Conservation (phyloP, 208 protist species). For the Crithidia expoeki region DNA sequence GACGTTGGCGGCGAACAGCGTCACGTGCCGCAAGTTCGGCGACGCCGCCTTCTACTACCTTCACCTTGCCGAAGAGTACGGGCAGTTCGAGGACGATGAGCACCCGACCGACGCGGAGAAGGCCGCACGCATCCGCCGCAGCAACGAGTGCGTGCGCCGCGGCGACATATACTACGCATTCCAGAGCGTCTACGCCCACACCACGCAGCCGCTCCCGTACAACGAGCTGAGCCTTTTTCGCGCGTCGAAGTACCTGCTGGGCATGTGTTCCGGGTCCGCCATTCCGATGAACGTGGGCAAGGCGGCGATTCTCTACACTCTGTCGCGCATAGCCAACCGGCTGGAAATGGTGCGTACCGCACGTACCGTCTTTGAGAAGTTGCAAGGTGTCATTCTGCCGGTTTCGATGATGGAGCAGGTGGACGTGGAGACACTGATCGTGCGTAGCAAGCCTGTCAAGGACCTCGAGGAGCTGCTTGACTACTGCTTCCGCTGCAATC, state of each 20-base stretch:
- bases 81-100: slow-evolving; percentile 72
- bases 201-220: slow-evolving; percentile 89
- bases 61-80: slow-evolving; percentile 86
- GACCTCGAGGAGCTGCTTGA: slow-evolving; percentile 93
- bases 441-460: slow-evolving; percentile 84
- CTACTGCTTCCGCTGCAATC: slow-evolving; percentile 91
- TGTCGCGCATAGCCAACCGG: slow-evolving; percentile 82
- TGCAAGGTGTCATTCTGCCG: slow-evolving; percentile 88
- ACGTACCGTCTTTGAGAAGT: slow-evolving; percentile 85
- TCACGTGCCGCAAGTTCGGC: slow-evolving; percentile 89
- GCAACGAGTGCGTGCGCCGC: slow-evolving; percentile 78
- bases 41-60: slow-evolving; percentile 94
- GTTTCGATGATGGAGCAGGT: slow-evolving; percentile 88
- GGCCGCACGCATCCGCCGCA: slow-evolving; percentile 71
- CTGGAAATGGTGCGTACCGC: slow-evolving; percentile 93
- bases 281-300: slow-evolving; percentile 92
- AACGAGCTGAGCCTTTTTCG: slow-evolving; percentile 90
- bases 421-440: slow-evolving; percentile 87
- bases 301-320: slow-evolving; percentile 83
- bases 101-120: slow-evolving; percentile 51
- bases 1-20: slow-evolving; percentile 92
- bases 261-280: slow-evolving; percentile 52
- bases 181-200: slow-evolving; percentile 82
- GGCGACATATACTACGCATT: slow-evolving; percentile 95
- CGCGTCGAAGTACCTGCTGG: slow-evolving; percentile 80